Evolutionary conservation across 768 basidiomycete species (phyloP), one percentile per base, ranked within the genome.

Genomic region (Gautieria morchelliformis): DNA sequence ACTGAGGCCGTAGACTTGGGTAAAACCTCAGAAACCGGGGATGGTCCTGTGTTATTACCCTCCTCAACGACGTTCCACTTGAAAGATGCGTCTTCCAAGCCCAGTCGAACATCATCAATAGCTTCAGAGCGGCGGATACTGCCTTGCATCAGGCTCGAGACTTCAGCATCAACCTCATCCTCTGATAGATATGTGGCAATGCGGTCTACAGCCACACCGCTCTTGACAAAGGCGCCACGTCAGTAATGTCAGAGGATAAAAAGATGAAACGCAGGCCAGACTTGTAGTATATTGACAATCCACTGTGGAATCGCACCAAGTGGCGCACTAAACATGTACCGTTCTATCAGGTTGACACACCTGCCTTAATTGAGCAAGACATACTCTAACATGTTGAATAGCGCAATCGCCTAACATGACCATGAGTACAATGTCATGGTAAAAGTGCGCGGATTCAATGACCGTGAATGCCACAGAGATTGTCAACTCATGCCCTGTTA

Each of bases 361-460:
- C 6, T 1, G 19, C 50, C 37, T 44, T 33, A 17, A 10, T 14
- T 11, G 15, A 12, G 7, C 5, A 22, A 33, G 60, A 60, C 71
- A n/a, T 63, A 83, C 78, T 82, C 78, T 63, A 96, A 76, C 93
- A 96, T 93, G 47, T 76, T 76, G 69, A 95, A 95, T 44, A 95
- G 68, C 0, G 90, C 80, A 37, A 96, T 87, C 0, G 91, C 75
- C 80, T 85, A 51, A 2, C 1, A 27, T 40, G 59, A 33, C 10
- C 14, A 37, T 37, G 2, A 37, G 35, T 37, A 37, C 10, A 37
- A 37, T 37, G 4, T 3, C 35, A 14, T 37, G 4, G 14, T 10
- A 37, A 3, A 37, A 9, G 35, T 37, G 35, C 14, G 8, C 35
- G 4, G 14, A n/a, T 44, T 9, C 20, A 44, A n/a, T 37, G 44